Base-by-base conservation (phyloP, 345 rosid species). In the Abelmoschus esculentus region DNA sequence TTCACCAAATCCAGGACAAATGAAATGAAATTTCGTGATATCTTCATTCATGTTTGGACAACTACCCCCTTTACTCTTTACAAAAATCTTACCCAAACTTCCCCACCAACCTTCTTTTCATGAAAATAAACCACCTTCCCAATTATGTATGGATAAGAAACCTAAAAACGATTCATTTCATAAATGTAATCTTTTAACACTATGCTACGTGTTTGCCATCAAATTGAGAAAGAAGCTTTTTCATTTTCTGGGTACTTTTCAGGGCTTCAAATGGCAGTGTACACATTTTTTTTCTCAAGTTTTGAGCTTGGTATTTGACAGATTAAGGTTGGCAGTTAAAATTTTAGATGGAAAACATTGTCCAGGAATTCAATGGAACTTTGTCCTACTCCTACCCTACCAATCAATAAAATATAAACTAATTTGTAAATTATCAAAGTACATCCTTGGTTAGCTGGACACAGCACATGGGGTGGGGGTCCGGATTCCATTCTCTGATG, bases 391-490 rank as follows among this genome's bases (percentile, higher is more conserved):
- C 14, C 4, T 9, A 12, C 4, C 49, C 12, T 44, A 9, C 13
- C 49, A 44, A 44, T 44, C 10, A 8, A 8, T 2, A 44, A 44
- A 44, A 31, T 4, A 31, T 31, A 31, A 31, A 31, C 34, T 31
- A 31, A 31, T 44, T 44, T 44, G 2, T 12, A 12, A 9, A 44
- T 9, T 44, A 2, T 32, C 36, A 32, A 44, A 9, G 12, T 44
- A 9, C 14, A 2, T 44, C 14, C 0, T 44, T 44, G 12, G 49
- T 44, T 44, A 9, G 49, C 14, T 44, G 14, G 14, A 10, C 12
- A 44, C 14, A 60, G 81, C 83, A 75, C 76, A 75, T 75, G 77
- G 70, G 58, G 28, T 4, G 63, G 53, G 57, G 22, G 70, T 63
- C 67, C 49, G 66, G 18, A 12, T 66, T 69, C 57, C 32, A 34